Percentiles rank a stretch among this genome's conserved stretches.
These are phyloP conservation scores for Albizia julibrissin DNA, from an alignment of 306 rosid genomes.

Conservation along the genomic window DNA sequence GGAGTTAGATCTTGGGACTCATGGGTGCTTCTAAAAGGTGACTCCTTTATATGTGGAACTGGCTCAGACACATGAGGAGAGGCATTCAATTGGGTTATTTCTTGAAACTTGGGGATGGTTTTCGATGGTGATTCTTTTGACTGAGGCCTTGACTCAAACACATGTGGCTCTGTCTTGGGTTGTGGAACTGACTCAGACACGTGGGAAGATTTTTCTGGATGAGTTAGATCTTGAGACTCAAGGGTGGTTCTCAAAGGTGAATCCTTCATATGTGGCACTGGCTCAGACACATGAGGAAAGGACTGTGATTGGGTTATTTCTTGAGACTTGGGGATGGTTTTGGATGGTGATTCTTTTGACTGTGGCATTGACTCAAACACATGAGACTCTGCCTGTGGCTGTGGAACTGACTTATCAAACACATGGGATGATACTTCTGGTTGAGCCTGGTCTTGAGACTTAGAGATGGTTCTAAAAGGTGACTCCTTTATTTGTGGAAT, in stretches of 20 bases:
- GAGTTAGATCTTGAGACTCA: neutral
- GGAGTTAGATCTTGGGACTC: neutral
- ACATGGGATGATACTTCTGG: neutral
- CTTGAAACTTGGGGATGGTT: neutral
- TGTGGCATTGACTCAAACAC: neutral
- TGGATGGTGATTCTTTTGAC: neutral
- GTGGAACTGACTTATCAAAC: neutral
- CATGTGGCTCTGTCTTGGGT: neutral
- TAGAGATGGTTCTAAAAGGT: neutral
- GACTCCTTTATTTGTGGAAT: neutral
- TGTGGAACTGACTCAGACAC: neutral
- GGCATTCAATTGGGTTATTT: neutral
- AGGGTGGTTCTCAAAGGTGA: neutral
- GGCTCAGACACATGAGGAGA: neutral
- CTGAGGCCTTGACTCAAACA: neutral
- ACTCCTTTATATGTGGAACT: neutral
- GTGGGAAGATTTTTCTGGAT: neutral
- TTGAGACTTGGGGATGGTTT: neutral
- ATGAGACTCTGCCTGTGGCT: neutral
- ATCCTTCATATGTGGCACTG: neutral
- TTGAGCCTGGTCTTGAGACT: neutral
- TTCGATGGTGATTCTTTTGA: neutral
- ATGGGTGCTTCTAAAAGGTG: neutral
- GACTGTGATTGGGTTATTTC: neutral
- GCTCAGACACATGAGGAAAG: neutral